Percentiles rank a stretch among this genome's conserved stretches.
phyloP scores from a whole-genome alignment of 352 stramenopile species.

The Pythium coloratum region DNA sequence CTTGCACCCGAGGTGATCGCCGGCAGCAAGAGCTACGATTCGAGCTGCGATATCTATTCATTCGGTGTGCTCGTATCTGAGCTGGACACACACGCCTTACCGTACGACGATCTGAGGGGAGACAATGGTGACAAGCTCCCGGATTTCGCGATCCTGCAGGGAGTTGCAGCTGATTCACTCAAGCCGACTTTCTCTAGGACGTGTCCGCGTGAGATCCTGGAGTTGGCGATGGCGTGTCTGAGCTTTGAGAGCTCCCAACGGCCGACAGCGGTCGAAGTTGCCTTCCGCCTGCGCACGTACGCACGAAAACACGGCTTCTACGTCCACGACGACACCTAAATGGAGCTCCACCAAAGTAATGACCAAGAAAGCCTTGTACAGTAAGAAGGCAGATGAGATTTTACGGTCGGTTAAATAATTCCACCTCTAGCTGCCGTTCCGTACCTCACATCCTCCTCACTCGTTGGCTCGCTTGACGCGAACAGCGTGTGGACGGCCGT shows the following conservation, averaged over 20 bases:
- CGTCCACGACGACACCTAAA: constrained; percentile 4
- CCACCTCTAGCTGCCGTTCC: background rate
- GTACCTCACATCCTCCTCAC: background rate
- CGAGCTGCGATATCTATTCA: constrained; percentile 54
- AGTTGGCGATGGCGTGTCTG: constrained; percentile 21
- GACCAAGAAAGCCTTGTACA: background rate
- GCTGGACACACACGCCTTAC: constrained; percentile 46
- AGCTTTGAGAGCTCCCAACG: constrained; percentile 21
- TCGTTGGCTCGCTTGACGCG: background rate
- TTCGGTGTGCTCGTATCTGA: constrained; percentile 49
- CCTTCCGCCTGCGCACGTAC: constrained; percentile 19
- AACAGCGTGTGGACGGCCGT: background rate
- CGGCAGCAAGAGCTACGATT: constrained; percentile 44
- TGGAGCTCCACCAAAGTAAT: background rate
- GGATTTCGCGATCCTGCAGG: constrained; percentile 39
- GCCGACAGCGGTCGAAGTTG: constrained; percentile 23
- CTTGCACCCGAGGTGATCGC: constrained; percentile 58
- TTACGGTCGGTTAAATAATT: background rate
- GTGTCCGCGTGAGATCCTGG: constrained; percentile 18
- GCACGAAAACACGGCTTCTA: constrained; percentile 11
- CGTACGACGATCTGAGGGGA: constrained; percentile 38
- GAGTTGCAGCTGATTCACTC: constrained; percentile 29
- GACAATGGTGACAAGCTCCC: constrained; percentile 29
- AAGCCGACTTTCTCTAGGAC: constrained; percentile 21
- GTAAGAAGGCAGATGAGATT: background rate